Evolutionary conservation across 352 stramenopile species (phyloP), one percentile per base, ranked within the genome.

Genomic region (Globisporangium paddicum): DNA sequence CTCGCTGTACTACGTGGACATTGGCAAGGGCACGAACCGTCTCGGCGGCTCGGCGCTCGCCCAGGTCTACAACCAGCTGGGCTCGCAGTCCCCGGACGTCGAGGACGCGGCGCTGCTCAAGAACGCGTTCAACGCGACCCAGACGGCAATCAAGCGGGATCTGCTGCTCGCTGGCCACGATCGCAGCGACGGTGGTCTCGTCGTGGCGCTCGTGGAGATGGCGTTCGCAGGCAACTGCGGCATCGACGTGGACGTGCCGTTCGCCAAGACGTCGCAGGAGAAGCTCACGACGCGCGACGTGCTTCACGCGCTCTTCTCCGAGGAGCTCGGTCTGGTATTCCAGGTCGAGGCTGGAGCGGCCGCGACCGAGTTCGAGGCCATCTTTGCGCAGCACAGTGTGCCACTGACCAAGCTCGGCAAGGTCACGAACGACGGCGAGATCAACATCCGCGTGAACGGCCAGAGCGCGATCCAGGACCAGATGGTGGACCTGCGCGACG

Each of bases 141-240:
- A 99, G 74, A 63, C 63, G 34, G 96, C 63, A 79, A 76, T 99
- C 63, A 95, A 98, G 65, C 82, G 96, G 41, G 66, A 82, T 28
- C 75, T 89, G 28, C 68, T 99, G 35, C 81, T 98, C 2, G 90
- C 97, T 54, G 97, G 97, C n/a, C 98, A 99, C 77, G 98, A 99
- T 73, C 87, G 97, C 64, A 99, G 93, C 48, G 98, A 99, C 77
- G 98, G 98, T 66, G 98, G 98, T 67, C 79, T 99, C 23, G 81
- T 98, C 26, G 89, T 97, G 8, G 89, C 94, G 21, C 72, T 99
- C 9, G 67, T 99, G 14, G 97, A 99, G 75, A 99, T 99, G 98
- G 95, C 96, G 1, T 99, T 99, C 68, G 92, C 95, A 21, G 97
- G 98, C 55, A 98, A 99, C 79, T 98, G 97, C 66, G 96, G 97